Evolutionary conservation across 768 basidiomycete species (phyloP), one percentile per base, ranked within the genome.

Genomic region (Cystoderma amianthinum): DNA sequence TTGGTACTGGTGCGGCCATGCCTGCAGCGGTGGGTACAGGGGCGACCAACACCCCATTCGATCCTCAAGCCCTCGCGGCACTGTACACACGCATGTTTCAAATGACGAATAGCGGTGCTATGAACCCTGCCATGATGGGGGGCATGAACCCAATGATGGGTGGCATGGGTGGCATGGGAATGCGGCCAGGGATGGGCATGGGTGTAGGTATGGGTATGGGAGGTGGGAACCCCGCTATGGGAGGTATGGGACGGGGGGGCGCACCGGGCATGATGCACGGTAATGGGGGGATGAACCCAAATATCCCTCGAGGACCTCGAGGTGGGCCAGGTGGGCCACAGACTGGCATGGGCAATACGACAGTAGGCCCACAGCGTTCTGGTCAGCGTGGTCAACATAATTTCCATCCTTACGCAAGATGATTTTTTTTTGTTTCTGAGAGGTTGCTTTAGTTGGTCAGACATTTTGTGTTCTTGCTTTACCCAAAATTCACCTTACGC

Each of bases 31-130:
- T 50, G 28, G 55, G 53, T 32, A 62, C 64, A 10, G 72, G 69
- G 3, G 79, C 71, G n/a, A 28, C 25, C 18, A 36, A 36, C 48
- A 72, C 80, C 3, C 74, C 86, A 1, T 95, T 97, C 56, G 94
- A 97, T 57, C 90, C 94, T 0, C 86, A 91, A 48, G 89, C 89
- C 1, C 82, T 98, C 57, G 91, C 91, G 0, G 78, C 85, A 43
- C 80, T 97, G 44, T 98, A 96, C 64, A 90, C 93, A 24, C 85
- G 91, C 47, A 97, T 98, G 95, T 85, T 90, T 72, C 81, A 84
- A 56, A 85, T 88, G 68, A 76, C 86, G 36, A 76, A 78, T 25
- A 79, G 68, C 0, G 73, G 71, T 2, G 61, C 58, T 38, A 70
- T 74, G 64, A 75, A 76, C 53, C 72, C 73, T 3, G 74, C 70